These are phyloP conservation scores for Pseudogymnoascus destructans DNA, from an alignment of 2,329 filamentous ascomycete species.

Conservation along the genomic window DNA sequence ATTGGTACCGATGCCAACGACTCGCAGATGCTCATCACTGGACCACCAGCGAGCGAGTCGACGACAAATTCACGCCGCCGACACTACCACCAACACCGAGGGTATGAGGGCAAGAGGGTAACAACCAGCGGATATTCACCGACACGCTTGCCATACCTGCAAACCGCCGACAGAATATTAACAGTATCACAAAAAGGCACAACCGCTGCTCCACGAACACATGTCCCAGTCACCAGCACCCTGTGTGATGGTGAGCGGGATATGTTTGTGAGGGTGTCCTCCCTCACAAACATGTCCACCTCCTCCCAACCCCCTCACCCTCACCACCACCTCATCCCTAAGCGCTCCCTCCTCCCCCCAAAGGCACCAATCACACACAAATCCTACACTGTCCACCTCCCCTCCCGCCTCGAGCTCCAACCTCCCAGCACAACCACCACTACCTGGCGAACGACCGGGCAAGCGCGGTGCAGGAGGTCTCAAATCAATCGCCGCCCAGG, in stretches of 20 bases:
- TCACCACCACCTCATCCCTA: not conserved
- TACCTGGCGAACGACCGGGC: not conserved
- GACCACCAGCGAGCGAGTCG: not conserved
- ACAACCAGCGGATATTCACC: not conserved
- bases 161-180: not conserved
- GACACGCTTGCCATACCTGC: not conserved
- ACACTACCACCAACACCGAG: not conserved
- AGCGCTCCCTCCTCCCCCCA: not conserved
- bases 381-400: not conserved
- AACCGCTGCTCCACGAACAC: not conserved
- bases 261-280: no score
- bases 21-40: not conserved
- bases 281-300: not conserved
- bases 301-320: not conserved
- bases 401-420: not conserved
- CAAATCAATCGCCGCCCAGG: not conserved
- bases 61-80: not conserved
- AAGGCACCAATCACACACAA: not conserved
- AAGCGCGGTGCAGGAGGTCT: not conserved
- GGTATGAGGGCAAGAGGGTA: not conserved
- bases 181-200: not conserved
- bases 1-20: not conserved
- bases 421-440: not conserved
- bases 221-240: not conserved
- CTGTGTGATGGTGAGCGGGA: no score